phyloP scores from a whole-genome alignment of 2,329 filamentous ascomycete genomes.

The Alternaria triticimaculans region DNA sequence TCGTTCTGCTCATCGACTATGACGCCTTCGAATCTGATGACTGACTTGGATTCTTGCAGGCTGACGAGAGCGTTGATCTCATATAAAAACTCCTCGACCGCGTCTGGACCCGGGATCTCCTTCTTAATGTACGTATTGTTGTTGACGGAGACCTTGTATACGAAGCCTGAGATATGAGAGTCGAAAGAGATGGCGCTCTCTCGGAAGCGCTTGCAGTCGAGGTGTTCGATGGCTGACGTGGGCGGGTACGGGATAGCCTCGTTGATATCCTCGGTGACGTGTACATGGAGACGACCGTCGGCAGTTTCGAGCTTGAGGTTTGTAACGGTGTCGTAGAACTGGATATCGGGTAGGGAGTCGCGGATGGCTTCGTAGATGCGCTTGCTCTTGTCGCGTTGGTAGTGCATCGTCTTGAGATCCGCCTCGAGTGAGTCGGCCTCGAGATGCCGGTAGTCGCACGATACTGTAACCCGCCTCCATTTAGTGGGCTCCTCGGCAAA shows the following conservation, averaged over 20 bases:
- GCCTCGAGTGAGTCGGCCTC: conserved; percentile 82
- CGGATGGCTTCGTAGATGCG: conserved; percentile 95
- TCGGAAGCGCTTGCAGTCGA: conserved; percentile 63
- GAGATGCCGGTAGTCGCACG: conserved; percentile 86
- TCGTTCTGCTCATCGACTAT: conserved; percentile 80
- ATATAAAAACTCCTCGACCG: conserved; percentile 95
- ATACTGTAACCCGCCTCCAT: conserved; percentile 91
- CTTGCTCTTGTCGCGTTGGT: conserved; percentile 88
- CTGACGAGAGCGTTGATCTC: conserved; percentile 93
- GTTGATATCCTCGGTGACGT: conserved; percentile 96
- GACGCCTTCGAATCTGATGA: conserved; percentile 86
- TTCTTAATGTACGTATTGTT: conserved; percentile 88
- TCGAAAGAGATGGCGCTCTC: conserved; percentile 84
- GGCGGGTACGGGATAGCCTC: conserved; percentile 91
- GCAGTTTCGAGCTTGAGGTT: conserved; percentile 93
- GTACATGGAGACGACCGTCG: conserved; percentile 87
- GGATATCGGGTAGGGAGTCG: conserved; percentile 88
- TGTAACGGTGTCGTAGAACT: conserved; percentile 95
- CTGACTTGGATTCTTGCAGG: conserved; percentile 73
- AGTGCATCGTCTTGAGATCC: conserved; percentile 77
- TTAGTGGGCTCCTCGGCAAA: conserved; percentile 80
- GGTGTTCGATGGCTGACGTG: conserved; percentile 74
- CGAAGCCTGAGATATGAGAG: conserved; percentile 93
- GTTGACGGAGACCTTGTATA: conserved; percentile 84
- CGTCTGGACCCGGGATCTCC: conserved; percentile 94